Conservation (phyloP, 352 stramenopile genomes). For the Peronospora destructor region DNA sequence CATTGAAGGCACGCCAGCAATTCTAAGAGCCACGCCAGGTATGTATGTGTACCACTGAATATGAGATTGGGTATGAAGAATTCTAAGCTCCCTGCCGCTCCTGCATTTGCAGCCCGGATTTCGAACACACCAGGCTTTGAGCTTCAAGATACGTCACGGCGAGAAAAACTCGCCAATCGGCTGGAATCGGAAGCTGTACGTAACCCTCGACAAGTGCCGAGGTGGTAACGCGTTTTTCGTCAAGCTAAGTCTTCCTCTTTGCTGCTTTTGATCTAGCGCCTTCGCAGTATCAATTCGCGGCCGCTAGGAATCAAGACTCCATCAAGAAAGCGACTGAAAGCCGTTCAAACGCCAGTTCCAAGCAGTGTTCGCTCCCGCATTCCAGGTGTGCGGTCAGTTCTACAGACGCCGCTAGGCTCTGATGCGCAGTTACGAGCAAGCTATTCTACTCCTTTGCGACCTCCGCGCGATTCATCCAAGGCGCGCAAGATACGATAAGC, state of each 20-base stretch:
- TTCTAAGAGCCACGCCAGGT: conserved; percentile 47
- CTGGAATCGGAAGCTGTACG: conserved; percentile 57
- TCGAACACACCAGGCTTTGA: conserved; percentile 49
- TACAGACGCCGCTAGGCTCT: conserved; percentile 45
- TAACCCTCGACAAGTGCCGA: background rate
- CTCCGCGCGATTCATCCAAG: conserved; percentile 25
- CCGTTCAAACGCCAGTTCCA: conserved; percentile 22
- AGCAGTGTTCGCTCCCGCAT: conserved; percentile 47
- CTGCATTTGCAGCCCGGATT: conserved; percentile 28
- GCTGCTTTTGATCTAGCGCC: conserved; percentile 13
- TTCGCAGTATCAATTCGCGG: conserved; percentile 18
- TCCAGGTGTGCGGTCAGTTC: conserved; percentile 39
- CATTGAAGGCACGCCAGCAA: conserved; percentile 73
- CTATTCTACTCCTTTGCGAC: conserved; percentile 59
- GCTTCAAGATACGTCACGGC: conserved; percentile 49
- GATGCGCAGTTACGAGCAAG: conserved; percentile 67
- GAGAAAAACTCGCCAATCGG: conserved; percentile 58
- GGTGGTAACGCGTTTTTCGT: background rate
- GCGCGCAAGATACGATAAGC: conserved; percentile 23
- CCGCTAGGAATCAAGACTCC: conserved; percentile 19
- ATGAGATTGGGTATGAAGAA: background rate
- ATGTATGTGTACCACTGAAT: conserved; percentile 19
- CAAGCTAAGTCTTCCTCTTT: background rate
- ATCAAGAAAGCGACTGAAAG: conserved; percentile 23
- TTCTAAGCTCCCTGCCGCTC: background rate